These are phyloP conservation scores for Kingdonia uniflora DNA, from an alignment of 164 flowering plant genomes.

Conservation along the genomic window DNA sequence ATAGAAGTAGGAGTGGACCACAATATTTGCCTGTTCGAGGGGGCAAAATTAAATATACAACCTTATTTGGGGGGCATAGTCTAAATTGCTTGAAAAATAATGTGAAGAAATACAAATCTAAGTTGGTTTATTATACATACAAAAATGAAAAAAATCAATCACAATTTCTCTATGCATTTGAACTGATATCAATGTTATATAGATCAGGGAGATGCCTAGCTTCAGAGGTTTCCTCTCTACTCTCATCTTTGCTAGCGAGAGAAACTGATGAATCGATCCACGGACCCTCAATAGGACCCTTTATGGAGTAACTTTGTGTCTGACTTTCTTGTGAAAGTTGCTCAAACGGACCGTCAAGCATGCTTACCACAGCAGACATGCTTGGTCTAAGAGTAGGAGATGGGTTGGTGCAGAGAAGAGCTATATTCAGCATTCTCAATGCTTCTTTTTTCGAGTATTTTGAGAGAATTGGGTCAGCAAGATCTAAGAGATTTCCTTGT, in stretches of 20 bases:
- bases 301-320: slow-evolving; percentile 7
- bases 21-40: too few relatives aligned
- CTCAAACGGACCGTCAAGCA: slow-evolving; percentile 59
- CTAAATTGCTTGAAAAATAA: too few relatives aligned
- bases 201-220: slow-evolving; percentile 1
- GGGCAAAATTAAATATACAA: too few relatives aligned
- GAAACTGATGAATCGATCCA: slow-evolving; percentile 16
- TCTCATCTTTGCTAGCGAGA: slow-evolving; percentile 12
- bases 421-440: slow-evolving; percentile 41
- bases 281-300: slow-evolving; percentile 15
- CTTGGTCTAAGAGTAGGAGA: slow-evolving; percentile 67
- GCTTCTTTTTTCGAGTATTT: slow-evolving; percentile 48
- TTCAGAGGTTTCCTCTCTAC: background rate
- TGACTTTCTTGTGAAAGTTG: slow-evolving; percentile 18
- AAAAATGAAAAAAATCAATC: too few relatives aligned
- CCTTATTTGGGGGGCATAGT: too few relatives aligned
- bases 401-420: slow-evolving; percentile 66
- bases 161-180: background rate
- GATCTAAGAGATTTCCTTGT: slow-evolving; percentile 60
- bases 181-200: background rate
- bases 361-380: slow-evolving; percentile 67
- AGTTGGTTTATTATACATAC: too few relatives aligned
- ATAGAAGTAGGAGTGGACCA: too few relatives aligned
- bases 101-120: too few relatives aligned
- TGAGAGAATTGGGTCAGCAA: slow-evolving; percentile 59